Conservation (phyloP, 169 alveolate species). For the Cystoisospora suis region DNA sequence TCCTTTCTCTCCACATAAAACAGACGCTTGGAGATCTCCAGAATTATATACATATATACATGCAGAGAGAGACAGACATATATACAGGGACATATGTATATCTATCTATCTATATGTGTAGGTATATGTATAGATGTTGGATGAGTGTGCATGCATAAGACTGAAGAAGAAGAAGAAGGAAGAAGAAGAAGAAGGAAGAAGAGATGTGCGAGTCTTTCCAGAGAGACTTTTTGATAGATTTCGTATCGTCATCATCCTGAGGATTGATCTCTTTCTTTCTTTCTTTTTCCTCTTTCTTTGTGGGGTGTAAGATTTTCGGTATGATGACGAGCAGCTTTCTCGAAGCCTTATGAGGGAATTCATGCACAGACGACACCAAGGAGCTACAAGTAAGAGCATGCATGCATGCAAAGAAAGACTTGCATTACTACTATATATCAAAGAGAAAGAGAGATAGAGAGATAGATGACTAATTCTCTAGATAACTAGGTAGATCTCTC, state of each 20-base stretch:
- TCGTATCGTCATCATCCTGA: neutral
- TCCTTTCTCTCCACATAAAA: no score
- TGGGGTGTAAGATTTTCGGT: neutral
- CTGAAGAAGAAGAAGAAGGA: no score
- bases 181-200: no score
- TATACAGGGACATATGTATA: neutral
- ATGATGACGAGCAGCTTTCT: neutral
- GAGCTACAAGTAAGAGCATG: neutral
- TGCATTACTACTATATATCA: no score
- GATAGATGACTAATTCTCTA: no score
- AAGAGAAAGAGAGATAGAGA: no score
- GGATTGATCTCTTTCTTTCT: neutral
- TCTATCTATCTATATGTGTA: neutral
- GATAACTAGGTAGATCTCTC: no score
- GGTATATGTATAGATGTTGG: neutral
- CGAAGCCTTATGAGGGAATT: constrained; percentile 1
- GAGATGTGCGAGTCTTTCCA: no score
- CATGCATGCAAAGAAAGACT: no score
- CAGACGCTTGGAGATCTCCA: neutral
- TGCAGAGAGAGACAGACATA: neutral
- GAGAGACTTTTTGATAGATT: no score
- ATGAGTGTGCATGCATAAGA: neutral
- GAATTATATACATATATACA: no score
- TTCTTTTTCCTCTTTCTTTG: neutral
- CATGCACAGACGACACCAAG: constrained; percentile 35